A percentile compares a stretch with the other conserved stretches of the same genome.
Conservation (phyloP, 768 basidiomycete species). For the Termitomyces sp. region DNA sequence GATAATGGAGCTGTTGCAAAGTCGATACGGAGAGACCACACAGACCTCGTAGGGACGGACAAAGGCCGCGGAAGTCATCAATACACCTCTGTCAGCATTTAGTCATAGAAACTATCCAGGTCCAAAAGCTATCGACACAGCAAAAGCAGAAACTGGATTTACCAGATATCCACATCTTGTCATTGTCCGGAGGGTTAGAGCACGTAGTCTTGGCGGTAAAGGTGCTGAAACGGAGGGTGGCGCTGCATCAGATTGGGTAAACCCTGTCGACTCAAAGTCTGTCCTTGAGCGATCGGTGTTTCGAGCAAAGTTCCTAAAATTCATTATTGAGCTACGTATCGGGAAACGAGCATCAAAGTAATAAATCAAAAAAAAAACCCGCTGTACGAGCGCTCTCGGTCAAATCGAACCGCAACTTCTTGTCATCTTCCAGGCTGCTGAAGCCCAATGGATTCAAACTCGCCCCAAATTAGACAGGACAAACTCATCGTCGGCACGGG, state of each 20-base stretch:
- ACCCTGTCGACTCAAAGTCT: too few relatives aligned
- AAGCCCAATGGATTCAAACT: conserved; percentile 87
- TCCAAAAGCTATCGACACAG: neutral
- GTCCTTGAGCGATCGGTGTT: too few relatives aligned
- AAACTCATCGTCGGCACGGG: conserved; percentile 45
- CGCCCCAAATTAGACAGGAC: conserved; percentile 42
- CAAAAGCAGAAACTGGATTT: neutral
- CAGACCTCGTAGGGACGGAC: too few relatives aligned
- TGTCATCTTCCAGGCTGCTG: conserved; percentile 47
- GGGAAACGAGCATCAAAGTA: too few relatives aligned
- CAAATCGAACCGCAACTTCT: conserved; percentile 87
- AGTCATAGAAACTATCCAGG: neutral
- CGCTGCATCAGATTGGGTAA: too few relatives aligned
- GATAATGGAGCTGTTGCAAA: neutral
- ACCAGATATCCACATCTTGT: neutral
- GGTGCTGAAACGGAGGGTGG: too few relatives aligned
- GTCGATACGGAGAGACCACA: neutral
- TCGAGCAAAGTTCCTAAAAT: too few relatives aligned
- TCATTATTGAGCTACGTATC: too few relatives aligned
- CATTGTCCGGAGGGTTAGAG: neutral
- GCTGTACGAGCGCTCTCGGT: conserved; percentile 62
- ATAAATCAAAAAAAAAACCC: too few relatives aligned
- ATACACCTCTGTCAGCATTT: neutral
- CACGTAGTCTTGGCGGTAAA: too few relatives aligned
- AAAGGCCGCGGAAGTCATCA: neutral